phyloP scores from a whole-genome alignment of 495 filamentous ascomycete genomes.

The Chaetomium cochliodes region DNA sequence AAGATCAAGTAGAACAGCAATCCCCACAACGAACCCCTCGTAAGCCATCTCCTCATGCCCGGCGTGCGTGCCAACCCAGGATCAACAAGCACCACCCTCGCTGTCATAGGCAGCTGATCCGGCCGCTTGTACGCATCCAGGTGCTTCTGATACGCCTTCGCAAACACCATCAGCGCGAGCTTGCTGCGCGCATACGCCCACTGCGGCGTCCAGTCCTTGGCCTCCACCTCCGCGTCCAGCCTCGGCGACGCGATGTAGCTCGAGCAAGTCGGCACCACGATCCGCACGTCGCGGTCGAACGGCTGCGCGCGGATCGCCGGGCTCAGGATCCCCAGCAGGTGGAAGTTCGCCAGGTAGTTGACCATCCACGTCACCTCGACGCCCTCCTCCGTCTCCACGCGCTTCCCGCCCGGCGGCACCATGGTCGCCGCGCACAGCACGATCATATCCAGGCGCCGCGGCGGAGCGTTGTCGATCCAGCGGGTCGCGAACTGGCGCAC shows the following conservation, averaged over 20 bases:
- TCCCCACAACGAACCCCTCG: conserved; percentile 78
- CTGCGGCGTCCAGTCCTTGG: conserved; percentile 48
- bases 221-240: conserved; percentile 45
- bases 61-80: conserved; percentile 82
- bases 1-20: conserved; percentile 72
- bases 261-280: conserved; percentile 83
- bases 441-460: conserved; percentile 88
- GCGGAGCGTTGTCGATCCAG: conserved; percentile 95
- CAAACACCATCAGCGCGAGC: conserved; percentile 83
- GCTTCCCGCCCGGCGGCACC: conserved; percentile 59
- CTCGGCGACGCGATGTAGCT: conserved; percentile 73
- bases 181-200: conserved; percentile 81
- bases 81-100: conserved; percentile 79
- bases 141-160: conserved; percentile 84
- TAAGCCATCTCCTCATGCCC: conserved; percentile 82
- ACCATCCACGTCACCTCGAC: conserved; percentile 88
- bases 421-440: conserved; percentile 78
- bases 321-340: conserved; percentile 83
- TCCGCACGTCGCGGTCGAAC: conserved; percentile 84
- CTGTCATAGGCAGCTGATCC: conserved; percentile 75
- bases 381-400: conserved; percentile 65
- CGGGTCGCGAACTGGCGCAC: conserved; percentile 94
- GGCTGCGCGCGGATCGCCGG: conserved; percentile 88
- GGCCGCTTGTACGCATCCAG: conserved; percentile 76
- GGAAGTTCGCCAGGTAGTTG: conserved; percentile 95